These are phyloP conservation scores for Parachaetomium inaequale DNA, from an alignment of 495 filamentous ascomycete species.

Conservation along the genomic window DNA sequence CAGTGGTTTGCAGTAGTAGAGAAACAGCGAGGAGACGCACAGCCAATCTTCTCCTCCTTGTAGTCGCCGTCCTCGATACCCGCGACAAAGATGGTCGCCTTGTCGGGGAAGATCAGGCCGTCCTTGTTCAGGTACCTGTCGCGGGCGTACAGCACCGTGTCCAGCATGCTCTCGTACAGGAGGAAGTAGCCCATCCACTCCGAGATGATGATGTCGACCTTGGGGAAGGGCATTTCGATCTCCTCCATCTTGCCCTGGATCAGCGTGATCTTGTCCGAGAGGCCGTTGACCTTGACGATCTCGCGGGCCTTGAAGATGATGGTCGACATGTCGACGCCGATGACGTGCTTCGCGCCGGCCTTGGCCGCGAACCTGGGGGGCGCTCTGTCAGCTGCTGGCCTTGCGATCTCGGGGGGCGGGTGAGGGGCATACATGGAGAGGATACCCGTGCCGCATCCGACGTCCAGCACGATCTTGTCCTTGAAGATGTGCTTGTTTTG, in stretches of 20 bases:
- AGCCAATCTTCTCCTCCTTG: conserved; percentile 67
- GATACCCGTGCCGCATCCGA: conserved; percentile 90
- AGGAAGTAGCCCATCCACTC: conserved; percentile 98
- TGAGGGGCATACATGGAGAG: conserved; percentile 68
- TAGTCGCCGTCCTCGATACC: conserved; percentile 85
- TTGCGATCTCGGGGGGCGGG: neutral
- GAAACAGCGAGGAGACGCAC: conserved; percentile 33
- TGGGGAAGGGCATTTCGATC: conserved; percentile 68
- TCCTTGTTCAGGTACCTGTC: conserved; percentile 73
- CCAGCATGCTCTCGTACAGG: conserved; percentile 92
- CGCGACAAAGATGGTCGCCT: conserved; percentile 80
- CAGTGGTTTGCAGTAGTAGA: conserved; percentile 7
- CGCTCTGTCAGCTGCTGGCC: neutral
- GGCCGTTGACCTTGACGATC: conserved; percentile 76
- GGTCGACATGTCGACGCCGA: conserved; percentile 89
- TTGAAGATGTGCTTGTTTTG: conserved; percentile 89
- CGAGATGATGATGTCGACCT: conserved; percentile 93
- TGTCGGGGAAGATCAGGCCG: conserved; percentile 86
- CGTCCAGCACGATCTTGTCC: conserved; percentile 86
- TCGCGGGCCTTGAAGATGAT: conserved; percentile 86
- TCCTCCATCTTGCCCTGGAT: conserved; percentile 93
- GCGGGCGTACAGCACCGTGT: conserved; percentile 84
- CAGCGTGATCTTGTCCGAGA: conserved; percentile 72
- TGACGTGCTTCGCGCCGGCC: conserved; percentile 85
- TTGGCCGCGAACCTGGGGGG: conserved; percentile 72